These are phyloP conservation scores for Heimioporus retisporus DNA, from an alignment of 1,284 basidiomycete species.

Conservation along the genomic window DNA sequence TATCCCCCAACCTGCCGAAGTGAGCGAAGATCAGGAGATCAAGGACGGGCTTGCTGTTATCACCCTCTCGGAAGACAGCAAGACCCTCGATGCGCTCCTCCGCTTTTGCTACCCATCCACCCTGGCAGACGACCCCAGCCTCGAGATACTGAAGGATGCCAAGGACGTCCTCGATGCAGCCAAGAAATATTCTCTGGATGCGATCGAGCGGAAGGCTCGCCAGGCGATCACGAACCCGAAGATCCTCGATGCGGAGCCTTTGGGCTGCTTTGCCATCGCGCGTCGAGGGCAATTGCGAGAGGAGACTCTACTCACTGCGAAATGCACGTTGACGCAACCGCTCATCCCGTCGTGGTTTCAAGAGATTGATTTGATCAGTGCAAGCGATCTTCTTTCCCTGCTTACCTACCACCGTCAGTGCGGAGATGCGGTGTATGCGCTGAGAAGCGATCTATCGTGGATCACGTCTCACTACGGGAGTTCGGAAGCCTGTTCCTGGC, in stretches of 20 bases:
- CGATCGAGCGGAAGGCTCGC: conserved; percentile 26
- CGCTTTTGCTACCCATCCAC: conserved; percentile 38
- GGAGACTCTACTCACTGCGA: conserved; percentile 28
- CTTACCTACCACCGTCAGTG: conserved; percentile 33
- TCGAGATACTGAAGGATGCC: conserved; percentile 20
- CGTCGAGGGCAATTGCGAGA: conserved; percentile 10
- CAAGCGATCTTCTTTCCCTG: conserved; percentile 29
- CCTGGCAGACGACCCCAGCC: conserved; percentile 30
- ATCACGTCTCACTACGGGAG: conserved; percentile 30
- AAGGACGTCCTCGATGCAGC: conserved; percentile 27
- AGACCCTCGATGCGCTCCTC: conserved; percentile 28
- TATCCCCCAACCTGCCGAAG: conserved; percentile 48
- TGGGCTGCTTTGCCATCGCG: conserved; percentile 32
- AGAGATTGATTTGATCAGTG: conserved; percentile 28
- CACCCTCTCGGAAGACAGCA: conserved; percentile 22
- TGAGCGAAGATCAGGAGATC: conserved; percentile 14
- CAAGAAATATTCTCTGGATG: conserved; percentile 28
- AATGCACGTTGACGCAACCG: conserved; percentile 21
- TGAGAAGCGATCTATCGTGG: conserved; percentile 28
- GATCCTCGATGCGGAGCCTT: conserved; percentile 24
- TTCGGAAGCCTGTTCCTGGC: too few relatives aligned
- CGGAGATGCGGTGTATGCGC: conserved; percentile 18
- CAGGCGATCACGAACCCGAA: conserved; percentile 22
- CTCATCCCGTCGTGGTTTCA: conserved; percentile 16
- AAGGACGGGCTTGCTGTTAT: conserved; percentile 34